Evolutionary conservation across 257 asterid species (phyloP).

Genomic region (Nicotiana benthamiana): DNA sequence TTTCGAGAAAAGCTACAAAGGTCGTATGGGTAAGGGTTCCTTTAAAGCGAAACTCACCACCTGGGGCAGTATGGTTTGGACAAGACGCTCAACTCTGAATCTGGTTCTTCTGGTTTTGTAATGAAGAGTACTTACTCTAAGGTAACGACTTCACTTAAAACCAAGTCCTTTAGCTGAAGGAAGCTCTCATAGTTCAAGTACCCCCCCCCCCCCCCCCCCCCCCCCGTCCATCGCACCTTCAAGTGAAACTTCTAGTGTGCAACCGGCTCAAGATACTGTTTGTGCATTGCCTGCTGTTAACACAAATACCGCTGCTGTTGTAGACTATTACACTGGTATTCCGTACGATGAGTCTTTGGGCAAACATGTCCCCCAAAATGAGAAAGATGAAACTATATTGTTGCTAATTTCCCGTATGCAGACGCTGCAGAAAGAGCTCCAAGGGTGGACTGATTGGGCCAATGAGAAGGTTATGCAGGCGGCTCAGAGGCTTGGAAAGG

Average conservation of each 20-base stretch:
- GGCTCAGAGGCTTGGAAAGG: slow-evolving; percentile 47
- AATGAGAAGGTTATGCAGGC: slow-evolving; percentile 57
- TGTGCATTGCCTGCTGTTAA: slow-evolving; percentile 30
- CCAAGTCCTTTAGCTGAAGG: slow-evolving; percentile 22
- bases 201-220: slow-evolving; percentile 20
- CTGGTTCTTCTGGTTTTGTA: slow-evolving; percentile 31
- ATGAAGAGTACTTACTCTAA: slow-evolving; percentile 36
- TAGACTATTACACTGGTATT: slow-evolving; percentile 39
- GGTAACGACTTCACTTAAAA: slow-evolving; percentile 21
- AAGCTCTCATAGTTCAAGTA: slow-evolving; percentile 16
- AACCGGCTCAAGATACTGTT: slow-evolving; percentile 26
- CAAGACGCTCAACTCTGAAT: slow-evolving; percentile 36
- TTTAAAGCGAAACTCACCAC: slow-evolving; percentile 61
- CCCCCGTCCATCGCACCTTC: slow-evolving; percentile 18
- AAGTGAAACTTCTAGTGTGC: background rate
- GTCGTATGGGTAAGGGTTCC: slow-evolving; percentile 56
- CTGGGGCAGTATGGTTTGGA: slow-evolving; percentile 68
- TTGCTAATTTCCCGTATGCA: slow-evolving; percentile 30
- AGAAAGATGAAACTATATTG: slow-evolving; percentile 44
- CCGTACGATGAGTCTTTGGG: slow-evolving; percentile 45
- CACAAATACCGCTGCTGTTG: slow-evolving; percentile 16
- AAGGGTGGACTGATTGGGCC: slow-evolving; percentile 49
- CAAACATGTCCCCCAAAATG: slow-evolving; percentile 37
- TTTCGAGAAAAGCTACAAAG: slow-evolving; percentile 56
- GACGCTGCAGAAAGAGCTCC: slow-evolving; percentile 39